Percentiles rank a stretch among this genome's conserved stretches.
Evolutionary conservation across 2,329 filamentous ascomycete genomes (phyloP).

Genomic region (Scedosporium aurantiacum): DNA sequence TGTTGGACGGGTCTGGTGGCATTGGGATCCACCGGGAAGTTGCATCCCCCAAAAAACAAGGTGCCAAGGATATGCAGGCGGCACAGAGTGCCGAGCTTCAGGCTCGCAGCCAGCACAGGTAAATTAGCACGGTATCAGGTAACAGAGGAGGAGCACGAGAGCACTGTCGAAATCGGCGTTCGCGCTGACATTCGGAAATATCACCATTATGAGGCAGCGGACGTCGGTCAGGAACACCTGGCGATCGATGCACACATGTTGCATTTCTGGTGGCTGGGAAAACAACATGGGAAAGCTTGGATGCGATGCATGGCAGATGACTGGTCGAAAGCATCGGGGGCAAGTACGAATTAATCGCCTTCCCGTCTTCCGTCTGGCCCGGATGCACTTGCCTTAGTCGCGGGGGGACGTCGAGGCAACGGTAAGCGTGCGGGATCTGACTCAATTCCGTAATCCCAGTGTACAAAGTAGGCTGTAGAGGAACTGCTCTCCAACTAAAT

Average conservation of each 20-base stretch:
- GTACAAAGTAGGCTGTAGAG: too few relatives aligned
- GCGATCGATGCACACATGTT: background rate
- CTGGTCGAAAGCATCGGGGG: background rate
- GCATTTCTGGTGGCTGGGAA: background rate
- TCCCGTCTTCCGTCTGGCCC: background rate
- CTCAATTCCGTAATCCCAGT: too few relatives aligned
- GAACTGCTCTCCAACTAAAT: too few relatives aligned
- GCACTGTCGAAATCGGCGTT: background rate
- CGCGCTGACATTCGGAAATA: background rate
- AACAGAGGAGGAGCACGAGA: background rate
- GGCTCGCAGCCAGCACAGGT: background rate
- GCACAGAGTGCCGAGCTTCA: slow-evolving; percentile 6
- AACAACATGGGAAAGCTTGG: background rate
- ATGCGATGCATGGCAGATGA: background rate
- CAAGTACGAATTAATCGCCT: background rate
- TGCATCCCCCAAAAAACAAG: slow-evolving; percentile 1
- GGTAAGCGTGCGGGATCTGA: too few relatives aligned
- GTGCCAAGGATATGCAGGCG: slow-evolving; percentile 5
- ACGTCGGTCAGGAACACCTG: background rate
- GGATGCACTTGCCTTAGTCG: too few relatives aligned
- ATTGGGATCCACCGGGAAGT: background rate
- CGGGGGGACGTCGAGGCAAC: too few relatives aligned
- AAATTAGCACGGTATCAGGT: too few relatives aligned
- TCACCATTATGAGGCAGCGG: background rate
- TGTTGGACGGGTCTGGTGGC: background rate